Base-by-base conservation (phyloP, 306 rosid species). In the Senna siamea region DNA sequence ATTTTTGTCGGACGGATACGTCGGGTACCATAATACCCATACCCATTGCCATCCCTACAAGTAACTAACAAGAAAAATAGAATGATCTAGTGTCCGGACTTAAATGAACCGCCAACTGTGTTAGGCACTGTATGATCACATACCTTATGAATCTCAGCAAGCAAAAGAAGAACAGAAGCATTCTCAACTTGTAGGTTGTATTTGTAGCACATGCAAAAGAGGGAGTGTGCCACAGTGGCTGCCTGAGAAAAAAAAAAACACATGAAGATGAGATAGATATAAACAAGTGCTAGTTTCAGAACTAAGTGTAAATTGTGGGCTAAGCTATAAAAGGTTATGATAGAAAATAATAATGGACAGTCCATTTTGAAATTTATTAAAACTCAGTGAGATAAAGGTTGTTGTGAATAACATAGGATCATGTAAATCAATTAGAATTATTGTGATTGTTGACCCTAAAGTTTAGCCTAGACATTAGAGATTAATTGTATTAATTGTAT, bases 121-220 rank as follows among this genome's bases (percentile, higher is more conserved):
- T 58, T 40, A 64, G 26, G 63, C 13, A 34, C 61, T 53, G 18
- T 48, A 61, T 66, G 75, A 52, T 38, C 15, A 35, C 60, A 51
- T 81, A 94, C 98, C 97, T 94, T 94, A 79, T 94, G 96, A 79
- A 94, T 89, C 81, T 93, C 98, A 71, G 98, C 96, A 68, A 91
- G 97, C 86, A 93, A 85, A 68, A 93, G 97, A 81, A 91, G 98
- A 82, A 89, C 92, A 22, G 92, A 88, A 23, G 98, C 98, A 76
- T 88, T 93, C 85, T 89, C 91, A 55, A 93, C 96, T 84, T 93
- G 98, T 77, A 89, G 90, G 85, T 91, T 89, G 87, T 88, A 94
- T 75, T 87, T 87, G 89, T 94, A 91, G 81, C 97, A 89, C 96
- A 85, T 85, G 82, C 97, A 94, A 76, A 94, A 91, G 76, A 94